These are phyloP conservation scores for Prunus kanzakura DNA, from an alignment of 306 rosid genomes.

Conservation along the genomic window DNA sequence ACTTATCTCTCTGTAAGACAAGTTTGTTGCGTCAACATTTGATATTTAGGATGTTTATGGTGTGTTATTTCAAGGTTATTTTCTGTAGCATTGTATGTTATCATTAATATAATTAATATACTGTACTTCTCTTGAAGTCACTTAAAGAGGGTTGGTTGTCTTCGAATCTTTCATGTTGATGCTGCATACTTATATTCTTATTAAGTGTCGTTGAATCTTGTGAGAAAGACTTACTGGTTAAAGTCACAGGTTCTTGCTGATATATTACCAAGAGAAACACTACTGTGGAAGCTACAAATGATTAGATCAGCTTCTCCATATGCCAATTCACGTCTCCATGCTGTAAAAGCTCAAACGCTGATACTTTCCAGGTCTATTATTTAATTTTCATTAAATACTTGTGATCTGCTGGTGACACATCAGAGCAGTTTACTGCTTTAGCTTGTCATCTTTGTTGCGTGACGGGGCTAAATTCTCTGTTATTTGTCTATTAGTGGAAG, in stretches of 20 bases:
- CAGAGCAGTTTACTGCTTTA: conserved; percentile 5
- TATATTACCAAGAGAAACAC: conserved; percentile 73
- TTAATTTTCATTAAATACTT: background rate
- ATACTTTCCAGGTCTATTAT: conserved; percentile 67
- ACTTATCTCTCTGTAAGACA: conserved; percentile 69
- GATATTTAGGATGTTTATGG: background rate
- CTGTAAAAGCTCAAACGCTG: conserved; percentile 75
- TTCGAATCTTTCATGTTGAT: conserved; percentile 2
- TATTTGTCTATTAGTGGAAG: conserved; percentile 52
- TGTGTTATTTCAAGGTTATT: background rate
- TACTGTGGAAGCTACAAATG: conserved; percentile 76
- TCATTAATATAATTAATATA: background rate
- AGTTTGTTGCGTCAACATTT: conserved; percentile 40
- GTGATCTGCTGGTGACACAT: background rate
- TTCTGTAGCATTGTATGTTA: background rate
- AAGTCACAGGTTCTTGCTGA: conserved; percentile 67
- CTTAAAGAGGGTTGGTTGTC: background rate
- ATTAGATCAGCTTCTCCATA: conserved; percentile 67
- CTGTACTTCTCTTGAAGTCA: background rate
- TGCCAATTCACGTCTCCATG: conserved; percentile 68
- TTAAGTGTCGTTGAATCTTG: conserved; percentile 21
- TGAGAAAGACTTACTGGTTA: conserved; percentile 27
- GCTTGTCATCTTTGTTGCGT: conserved; percentile 13
- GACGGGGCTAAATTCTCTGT: conserved; percentile 26
- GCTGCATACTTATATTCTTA: conserved; percentile 17